Base-by-base conservation (phyloP, 345 rosid genomes). In the Moringa oleifera region DNA sequence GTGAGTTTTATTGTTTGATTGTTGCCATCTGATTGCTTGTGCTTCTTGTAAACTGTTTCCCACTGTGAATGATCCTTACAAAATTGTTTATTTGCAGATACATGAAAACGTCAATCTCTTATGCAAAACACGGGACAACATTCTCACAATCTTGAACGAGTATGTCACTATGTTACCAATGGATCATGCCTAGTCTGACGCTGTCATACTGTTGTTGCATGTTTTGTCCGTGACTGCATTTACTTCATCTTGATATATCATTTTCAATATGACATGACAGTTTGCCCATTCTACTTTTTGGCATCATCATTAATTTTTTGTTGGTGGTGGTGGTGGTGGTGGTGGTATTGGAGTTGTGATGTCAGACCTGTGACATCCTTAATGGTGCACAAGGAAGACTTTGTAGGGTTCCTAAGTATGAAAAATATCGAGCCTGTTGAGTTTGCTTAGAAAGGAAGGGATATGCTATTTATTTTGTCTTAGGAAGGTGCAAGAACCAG, bases 111-210 rank as follows among this genome's bases (percentile, higher is more conserved):
- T 83, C 56, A 79, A 69, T 64, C 84, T 89, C 58, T 74, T 86
- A 49, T 63, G 83, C 82, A 83, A 75, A 84, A 68, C 79, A 18
- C 76, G 94, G 67, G 94, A 86, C 67, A 89, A 83, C 66, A 86
- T 89, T 75, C 70, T 81, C 22, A 33, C 89, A 16, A 70, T 86
- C 75, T 67, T 89, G 82, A 85, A 86, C 41, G 94, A 81, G 94
- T 89, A 89, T 31, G 74, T 61, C 63, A 24, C 36, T 55, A 19
- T 41, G 59, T 70, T 6, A 18, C 54, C 53, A 61, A 41, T 36
- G 5, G 51, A 47, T 55, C 57, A 54, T 67, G 22, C 50, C 49
- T 31, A 11, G 49, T 50, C 25, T 24, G 13, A 57, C 8, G 50
- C 21, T 57, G 18, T 23, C 17, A 3, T 21, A 37, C 11, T 33